These are phyloP conservation scores for Eucalyptus pauciflora DNA, from an alignment of 345 rosid genomes.

Conservation along the genomic window DNA sequence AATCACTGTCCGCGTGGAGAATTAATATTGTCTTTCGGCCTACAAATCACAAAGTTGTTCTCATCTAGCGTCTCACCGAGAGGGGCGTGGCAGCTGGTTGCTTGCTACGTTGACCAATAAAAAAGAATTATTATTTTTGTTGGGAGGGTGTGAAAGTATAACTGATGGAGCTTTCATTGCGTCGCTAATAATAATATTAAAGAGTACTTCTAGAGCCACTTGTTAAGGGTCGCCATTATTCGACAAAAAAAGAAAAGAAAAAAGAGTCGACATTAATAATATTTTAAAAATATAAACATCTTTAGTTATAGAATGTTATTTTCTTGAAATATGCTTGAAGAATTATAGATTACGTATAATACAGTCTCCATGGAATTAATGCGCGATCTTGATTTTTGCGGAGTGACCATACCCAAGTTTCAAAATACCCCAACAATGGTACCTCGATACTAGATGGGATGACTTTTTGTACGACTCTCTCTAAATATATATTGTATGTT, in stretches of 20 bases:
- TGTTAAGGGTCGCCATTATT: background rate
- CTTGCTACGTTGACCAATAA: background rate
- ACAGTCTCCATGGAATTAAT: background rate
- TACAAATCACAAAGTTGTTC: background rate
- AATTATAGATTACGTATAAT: background rate
- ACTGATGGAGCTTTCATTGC: background rate
- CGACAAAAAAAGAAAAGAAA: too few species aligned
- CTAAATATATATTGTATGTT: background rate
- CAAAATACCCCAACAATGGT: background rate
- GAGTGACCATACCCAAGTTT: background rate
- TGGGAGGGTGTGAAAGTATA: background rate
- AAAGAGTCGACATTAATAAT: background rate
- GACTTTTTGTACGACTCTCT: background rate
- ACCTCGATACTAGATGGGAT: background rate
- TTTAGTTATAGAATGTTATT: background rate
- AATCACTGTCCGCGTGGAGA: background rate
- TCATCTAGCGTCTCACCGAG: background rate
- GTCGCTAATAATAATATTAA: background rate
- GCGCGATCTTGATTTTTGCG: background rate
- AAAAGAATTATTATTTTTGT: background rate
- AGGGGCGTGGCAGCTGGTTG: background rate
- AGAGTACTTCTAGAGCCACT: background rate
- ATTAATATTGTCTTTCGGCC: background rate
- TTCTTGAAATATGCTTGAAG: background rate
- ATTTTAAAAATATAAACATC: background rate